Evolutionary conservation across 257 asterid species (phyloP).

Genomic region (Solanum chiquidenum): DNA sequence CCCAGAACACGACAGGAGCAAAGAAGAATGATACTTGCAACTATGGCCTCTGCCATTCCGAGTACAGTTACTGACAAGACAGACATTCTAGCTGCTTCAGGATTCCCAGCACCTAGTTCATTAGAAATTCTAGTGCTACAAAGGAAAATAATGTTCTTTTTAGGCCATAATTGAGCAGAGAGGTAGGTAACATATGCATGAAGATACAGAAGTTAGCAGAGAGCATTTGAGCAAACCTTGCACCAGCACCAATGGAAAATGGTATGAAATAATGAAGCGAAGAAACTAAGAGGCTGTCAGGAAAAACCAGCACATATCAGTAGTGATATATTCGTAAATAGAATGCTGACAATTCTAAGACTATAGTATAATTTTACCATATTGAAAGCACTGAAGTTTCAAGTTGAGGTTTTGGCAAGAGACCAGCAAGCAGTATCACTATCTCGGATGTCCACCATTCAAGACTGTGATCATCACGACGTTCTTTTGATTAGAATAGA

Average conservation of each 20-base stretch:
- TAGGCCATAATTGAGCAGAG: background rate
- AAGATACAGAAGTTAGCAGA: background rate
- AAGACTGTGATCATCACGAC: slow-evolving; percentile 15
- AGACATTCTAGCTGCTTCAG: background rate
- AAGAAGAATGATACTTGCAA: background rate
- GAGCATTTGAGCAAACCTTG: slow-evolving; percentile 25
- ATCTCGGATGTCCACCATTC: slow-evolving; percentile 30
- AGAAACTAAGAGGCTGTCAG: slow-evolving; percentile 28
- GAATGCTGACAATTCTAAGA: background rate
- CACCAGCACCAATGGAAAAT: slow-evolving; percentile 48
- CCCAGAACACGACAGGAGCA: background rate
- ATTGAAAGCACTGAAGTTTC: slow-evolving; percentile 48
- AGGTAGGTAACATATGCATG: background rate
- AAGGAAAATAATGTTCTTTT: background rate
- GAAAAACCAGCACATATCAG: background rate
- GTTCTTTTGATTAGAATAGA: no score
- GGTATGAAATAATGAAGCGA: slow-evolving; percentile 36
- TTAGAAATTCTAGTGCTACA: slow-evolving; percentile 16
- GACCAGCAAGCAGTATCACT: slow-evolving; percentile 41
- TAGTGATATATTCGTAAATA: background rate
- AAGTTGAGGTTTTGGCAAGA: slow-evolving; percentile 50
- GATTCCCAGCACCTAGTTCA: slow-evolving; percentile 14
- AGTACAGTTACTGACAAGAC: background rate
- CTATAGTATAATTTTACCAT: slow-evolving; percentile 15
- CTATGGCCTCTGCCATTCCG: background rate